phyloP scores from a whole-genome alignment of 1,139 yeast species.

The Blastobotrys raffinosifermentans region DNA sequence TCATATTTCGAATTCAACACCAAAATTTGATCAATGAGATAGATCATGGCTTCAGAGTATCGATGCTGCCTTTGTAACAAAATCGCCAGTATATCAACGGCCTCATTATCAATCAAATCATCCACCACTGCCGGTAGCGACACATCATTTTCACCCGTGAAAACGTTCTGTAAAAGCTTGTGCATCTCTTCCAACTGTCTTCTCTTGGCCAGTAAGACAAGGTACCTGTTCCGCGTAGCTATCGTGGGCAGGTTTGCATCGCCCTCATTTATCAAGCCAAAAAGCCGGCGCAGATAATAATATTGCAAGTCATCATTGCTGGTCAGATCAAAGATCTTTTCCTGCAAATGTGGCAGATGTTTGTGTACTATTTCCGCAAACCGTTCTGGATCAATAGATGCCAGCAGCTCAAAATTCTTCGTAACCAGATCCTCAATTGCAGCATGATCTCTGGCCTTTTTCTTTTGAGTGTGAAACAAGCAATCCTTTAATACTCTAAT shows the following conservation, averaged over 20 bases:
- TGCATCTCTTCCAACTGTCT: slow-evolving; percentile 18
- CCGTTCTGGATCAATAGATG: slow-evolving; percentile 16
- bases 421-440: slow-evolving; percentile 17
- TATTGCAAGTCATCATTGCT: slow-evolving; percentile 16
- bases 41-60: slow-evolving; percentile 31
- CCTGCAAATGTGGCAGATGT: slow-evolving; percentile 24
- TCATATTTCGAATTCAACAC: slow-evolving; percentile 18
- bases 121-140: slow-evolving; percentile 30
- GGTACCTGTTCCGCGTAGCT: slow-evolving; percentile 23
- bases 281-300: slow-evolving; percentile 20
- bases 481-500: slow-evolving; percentile 29
- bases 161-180: slow-evolving; percentile 17
- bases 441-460: slow-evolving; percentile 17
- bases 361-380: slow-evolving; percentile 20
- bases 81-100: slow-evolving; percentile 28
- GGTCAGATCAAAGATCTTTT: slow-evolving; percentile 18
- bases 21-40: slow-evolving; percentile 26
- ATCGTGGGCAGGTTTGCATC: slow-evolving; percentile 18
- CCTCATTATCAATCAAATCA: slow-evolving; percentile 23
- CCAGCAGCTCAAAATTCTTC: slow-evolving; percentile 20
- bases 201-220: slow-evolving; percentile 23
- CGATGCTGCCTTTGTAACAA: slow-evolving; percentile 26
- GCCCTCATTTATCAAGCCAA: slow-evolving; percentile 17
- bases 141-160: slow-evolving; percentile 26
- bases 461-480: slow-evolving; percentile 16